A percentile compares a stretch with the other conserved stretches of the same genome.
phyloP scores from a whole-genome alignment of 2,329 filamentous ascomycete genomes.

The Neurospora sp. region DNA sequence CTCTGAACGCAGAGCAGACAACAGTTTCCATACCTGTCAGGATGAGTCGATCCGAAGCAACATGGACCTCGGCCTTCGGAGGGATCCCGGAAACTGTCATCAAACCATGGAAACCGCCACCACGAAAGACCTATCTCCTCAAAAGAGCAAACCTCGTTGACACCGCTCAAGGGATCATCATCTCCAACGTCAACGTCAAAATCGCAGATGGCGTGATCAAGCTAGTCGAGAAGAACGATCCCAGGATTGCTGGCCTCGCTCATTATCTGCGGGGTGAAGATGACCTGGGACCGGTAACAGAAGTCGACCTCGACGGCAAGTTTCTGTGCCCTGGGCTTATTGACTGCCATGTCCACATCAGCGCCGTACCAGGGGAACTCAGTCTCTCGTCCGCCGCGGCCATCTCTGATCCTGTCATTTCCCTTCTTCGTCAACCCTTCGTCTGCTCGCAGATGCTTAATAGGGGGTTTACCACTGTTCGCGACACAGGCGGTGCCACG shows the following conservation, averaged over 20 bases:
- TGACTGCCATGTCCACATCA: slow-evolving; percentile 40
- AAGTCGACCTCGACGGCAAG: slow-evolving; percentile 30
- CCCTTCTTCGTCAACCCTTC: slow-evolving; percentile 36
- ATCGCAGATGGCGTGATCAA: slow-evolving; percentile 1
- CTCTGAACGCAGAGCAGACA: not conserved
- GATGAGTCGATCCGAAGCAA: not conserved
- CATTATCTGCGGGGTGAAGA: slow-evolving; percentile 8
- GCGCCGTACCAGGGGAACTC: slow-evolving; percentile 31
- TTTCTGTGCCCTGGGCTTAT: slow-evolving; percentile 41
- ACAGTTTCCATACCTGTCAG: not conserved
- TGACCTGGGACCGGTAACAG: not conserved
- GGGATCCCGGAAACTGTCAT: not conserved
- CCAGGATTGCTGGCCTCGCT: not conserved
- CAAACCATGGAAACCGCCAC: not conserved
- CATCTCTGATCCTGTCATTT: slow-evolving; percentile 25
- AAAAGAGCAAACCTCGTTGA: not conserved
- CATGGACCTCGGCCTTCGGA: not conserved
- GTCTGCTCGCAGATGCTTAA: slow-evolving; percentile 39
- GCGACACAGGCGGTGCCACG: slow-evolving; percentile 48
- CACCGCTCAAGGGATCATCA: not conserved
- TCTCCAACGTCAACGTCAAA: not conserved
- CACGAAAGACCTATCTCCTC: not conserved
- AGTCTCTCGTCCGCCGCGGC: slow-evolving; percentile 25
- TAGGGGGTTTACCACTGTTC: slow-evolving; percentile 47
- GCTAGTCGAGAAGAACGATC: not conserved